phyloP scores from a whole-genome alignment of 768 basidiomycete genomes.

The Phanerochaete sordida region DNA sequence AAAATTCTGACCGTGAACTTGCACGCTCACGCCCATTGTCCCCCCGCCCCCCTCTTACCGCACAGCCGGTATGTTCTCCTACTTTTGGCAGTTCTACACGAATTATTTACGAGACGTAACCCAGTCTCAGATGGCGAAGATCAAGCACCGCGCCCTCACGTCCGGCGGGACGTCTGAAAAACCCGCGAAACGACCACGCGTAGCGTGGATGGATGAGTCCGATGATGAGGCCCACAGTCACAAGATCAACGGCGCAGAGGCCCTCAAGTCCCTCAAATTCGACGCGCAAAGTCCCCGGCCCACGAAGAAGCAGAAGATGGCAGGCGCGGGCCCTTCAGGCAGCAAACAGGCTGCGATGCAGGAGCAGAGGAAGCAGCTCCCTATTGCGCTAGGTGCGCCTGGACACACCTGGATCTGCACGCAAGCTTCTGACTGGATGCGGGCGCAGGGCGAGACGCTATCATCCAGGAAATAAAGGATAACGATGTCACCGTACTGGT shows the following conservation, averaged over 20 bases:
- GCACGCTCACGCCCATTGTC: background rate
- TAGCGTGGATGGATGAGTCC: slow-evolving; percentile 23
- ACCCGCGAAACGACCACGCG: slow-evolving; percentile 14
- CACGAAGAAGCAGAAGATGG: slow-evolving; percentile 5
- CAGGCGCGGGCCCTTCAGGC: background rate
- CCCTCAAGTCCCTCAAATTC: background rate
- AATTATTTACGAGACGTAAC: background rate
- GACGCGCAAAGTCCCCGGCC: slow-evolving; percentile 4
- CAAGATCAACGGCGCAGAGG: background rate
- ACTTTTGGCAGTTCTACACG: slow-evolving; percentile 3
- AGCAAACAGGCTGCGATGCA: slow-evolving; percentile 33
- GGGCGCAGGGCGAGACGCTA: slow-evolving; percentile 63
- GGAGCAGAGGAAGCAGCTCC: slow-evolving; percentile 67
- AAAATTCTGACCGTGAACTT: background rate
- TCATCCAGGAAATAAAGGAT: slow-evolving; percentile 66
- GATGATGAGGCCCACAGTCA: slow-evolving; percentile 24
- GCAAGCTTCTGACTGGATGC: background rate
- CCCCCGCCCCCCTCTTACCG: background rate
- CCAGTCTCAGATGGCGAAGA: slow-evolving; percentile 2
- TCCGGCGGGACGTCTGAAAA: slow-evolving; percentile 3
- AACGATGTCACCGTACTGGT: slow-evolving; percentile 88
- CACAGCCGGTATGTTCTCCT: slow-evolving; percentile 3
- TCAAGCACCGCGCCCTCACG: background rate
- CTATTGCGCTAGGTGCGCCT: slow-evolving; percentile 70
- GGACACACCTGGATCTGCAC: background rate